phyloP scores from a whole-genome alignment of 2,329 filamentous ascomycete species.

The Elsinoe necatrix region DNA sequence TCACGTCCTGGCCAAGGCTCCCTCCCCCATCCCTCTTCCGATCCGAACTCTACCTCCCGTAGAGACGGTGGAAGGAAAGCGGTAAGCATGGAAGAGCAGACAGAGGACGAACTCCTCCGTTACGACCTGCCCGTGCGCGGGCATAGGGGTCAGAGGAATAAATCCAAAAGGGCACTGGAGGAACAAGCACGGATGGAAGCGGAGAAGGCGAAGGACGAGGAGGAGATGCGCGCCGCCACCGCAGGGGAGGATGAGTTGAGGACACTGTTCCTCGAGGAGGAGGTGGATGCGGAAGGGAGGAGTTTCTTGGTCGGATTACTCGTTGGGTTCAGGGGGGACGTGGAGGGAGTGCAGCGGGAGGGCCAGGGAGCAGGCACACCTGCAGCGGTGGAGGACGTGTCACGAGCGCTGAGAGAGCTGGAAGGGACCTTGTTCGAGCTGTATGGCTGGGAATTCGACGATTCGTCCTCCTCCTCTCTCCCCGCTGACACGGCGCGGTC shows the following conservation, averaged over 20 bases:
- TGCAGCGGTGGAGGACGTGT: constrained; percentile 27
- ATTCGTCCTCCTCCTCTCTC: too few relatives aligned
- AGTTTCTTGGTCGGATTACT: constrained; percentile 46
- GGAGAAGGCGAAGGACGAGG: background rate
- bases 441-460: constrained; percentile 48
- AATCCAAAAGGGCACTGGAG: background rate
- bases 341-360: constrained; percentile 46
- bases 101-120: background rate
- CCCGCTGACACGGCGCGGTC: too few relatives aligned
- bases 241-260: background rate
- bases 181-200: background rate
- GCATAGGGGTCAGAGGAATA: background rate
- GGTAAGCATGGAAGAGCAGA: constrained; percentile 1
- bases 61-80: background rate
- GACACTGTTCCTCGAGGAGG: constrained; percentile 4
- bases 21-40: too few relatives aligned
- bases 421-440: constrained; percentile 43
- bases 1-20: background rate
- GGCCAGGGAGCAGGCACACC: constrained; percentile 43
- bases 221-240: background rate
- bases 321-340: constrained; percentile 41
- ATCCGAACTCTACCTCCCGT: too few relatives aligned
- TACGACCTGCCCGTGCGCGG: constrained; percentile 7
- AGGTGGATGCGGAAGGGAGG: background rate
- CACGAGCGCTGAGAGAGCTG: constrained; percentile 42